Evolutionary conservation across 2,329 filamentous ascomycete genomes (phyloP).

Genomic region (Hymenoscyphus occultus): DNA sequence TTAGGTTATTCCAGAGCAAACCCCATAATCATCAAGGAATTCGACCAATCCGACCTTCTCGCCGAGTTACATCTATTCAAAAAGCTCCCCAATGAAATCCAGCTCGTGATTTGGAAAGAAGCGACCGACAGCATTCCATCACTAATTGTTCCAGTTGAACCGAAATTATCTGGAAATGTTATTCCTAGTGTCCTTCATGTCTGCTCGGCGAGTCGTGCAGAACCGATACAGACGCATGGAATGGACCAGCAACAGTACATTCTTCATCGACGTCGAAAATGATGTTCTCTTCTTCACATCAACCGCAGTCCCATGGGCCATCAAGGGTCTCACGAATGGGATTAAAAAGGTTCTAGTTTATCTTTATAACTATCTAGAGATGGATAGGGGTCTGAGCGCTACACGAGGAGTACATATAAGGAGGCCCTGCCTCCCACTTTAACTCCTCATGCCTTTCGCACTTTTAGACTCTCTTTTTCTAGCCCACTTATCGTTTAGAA

Average conservation of each 20-base stretch:
- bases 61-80: background rate
- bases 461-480: too few species aligned
- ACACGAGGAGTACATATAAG: too few species aligned
- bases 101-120: background rate
- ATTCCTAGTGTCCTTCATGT: background rate
- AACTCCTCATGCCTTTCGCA: too few species aligned
- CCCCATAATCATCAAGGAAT: background rate
- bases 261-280: background rate
- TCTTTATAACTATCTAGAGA: background rate
- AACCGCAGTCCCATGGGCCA: background rate
- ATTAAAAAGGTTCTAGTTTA: background rate
- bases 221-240: background rate
- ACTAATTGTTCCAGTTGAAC: background rate
- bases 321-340: background rate
- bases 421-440: too few species aligned
- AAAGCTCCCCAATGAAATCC: background rate
- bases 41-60: background rate
- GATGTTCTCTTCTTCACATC: background rate
- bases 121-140: background rate
- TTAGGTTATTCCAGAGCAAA: background rate
- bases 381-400: too few species aligned
- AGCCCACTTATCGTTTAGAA: too few species aligned
- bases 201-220: background rate
- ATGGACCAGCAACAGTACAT: background rate
- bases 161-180: background rate